Evolutionary conservation across 345 rosid species (phyloP), one percentile per base, ranked within the genome.

Genomic region (Excoecaria cochinchinensis): DNA sequence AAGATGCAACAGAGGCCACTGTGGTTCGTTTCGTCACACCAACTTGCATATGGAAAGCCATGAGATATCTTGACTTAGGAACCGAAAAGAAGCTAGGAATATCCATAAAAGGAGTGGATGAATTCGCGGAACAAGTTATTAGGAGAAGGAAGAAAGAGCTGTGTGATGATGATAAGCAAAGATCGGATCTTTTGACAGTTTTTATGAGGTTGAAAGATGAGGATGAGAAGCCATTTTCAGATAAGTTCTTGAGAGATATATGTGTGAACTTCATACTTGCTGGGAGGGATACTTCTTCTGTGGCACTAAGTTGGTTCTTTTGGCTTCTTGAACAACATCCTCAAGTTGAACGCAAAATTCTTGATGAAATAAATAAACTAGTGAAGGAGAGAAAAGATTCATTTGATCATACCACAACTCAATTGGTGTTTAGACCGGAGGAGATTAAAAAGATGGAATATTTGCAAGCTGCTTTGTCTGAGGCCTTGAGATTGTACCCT

Each of bases 381-480:
- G 68, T 87, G 59, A 80, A 76, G 53, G 89, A 88, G 67, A 87
- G 92, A 80, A 77, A 65, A 67, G 84, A 73, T 59, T 17, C 2
- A 38, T 70, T 52, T 51, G 78, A 81, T 58, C 25, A 39, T 13
- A 65, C 53, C 76, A 44, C 8, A 44, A 44, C 8, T 44, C 70
- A n/a, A 46, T 17, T 89, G 80, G 79, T 89, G 59, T 87, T 93
- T 40, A 78, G 64, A 70, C 88, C 97, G 14, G 97, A 89, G 86
- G 99, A 93, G 90, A 87, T 93, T 6, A 93, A 92, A 86, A 93
- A 82, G 87, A 95, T 95, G 99, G 91, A 95, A n/a, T 95, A 93
- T 76, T 75, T 95, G 72, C 99, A 91, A 60, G 99, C 98, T 80
- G 91, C 99, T 24, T 79, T 93, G 73, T 93, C 99, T 19, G 99